Evolutionary conservation across 2,329 filamentous ascomycete genomes (phyloP).

Genomic region (Capronia americana): DNA sequence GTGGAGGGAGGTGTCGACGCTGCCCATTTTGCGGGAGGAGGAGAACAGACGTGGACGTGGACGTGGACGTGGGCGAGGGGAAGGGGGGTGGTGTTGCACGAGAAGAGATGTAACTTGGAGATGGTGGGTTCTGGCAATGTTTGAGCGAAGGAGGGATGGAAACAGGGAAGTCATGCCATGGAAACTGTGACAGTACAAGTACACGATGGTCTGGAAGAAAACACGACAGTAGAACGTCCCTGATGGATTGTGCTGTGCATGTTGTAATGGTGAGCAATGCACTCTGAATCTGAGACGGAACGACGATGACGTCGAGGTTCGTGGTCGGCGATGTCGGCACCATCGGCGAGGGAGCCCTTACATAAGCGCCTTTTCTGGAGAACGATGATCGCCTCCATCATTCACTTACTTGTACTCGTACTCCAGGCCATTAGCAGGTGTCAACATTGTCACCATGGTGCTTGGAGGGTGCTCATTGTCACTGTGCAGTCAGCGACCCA

Average conservation of each 20-base stretch:
- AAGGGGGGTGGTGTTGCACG: not conserved
- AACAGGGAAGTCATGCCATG: conserved; percentile 10
- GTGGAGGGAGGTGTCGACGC: conserved; percentile 53
- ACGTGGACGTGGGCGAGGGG: too few relatives aligned
- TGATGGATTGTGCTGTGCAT: not conserved
- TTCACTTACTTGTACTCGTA: not conserved
- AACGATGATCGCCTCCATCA: not conserved
- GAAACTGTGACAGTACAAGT: not conserved
- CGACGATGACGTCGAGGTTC: not conserved
- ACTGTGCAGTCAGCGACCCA: not conserved
- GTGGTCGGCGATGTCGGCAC: not conserved
- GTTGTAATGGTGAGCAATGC: conserved; percentile 6
- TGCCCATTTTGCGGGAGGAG: conserved; percentile 38
- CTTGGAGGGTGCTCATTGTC: not conserved
- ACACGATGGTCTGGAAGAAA: not conserved
- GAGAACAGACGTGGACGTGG: not conserved
- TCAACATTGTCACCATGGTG: not conserved
- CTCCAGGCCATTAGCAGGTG: too few relatives aligned
- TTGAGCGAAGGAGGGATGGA: not conserved
- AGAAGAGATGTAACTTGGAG: not conserved
- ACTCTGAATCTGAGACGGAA: not conserved
- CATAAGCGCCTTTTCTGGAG: not conserved
- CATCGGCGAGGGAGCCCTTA: not conserved
- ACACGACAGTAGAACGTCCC: not conserved
- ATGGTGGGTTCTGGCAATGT: not conserved